Evolutionary conservation across 768 basidiomycete species (phyloP), one percentile per base, ranked within the genome.

Genomic region (Lactarius hengduanensis): DNA sequence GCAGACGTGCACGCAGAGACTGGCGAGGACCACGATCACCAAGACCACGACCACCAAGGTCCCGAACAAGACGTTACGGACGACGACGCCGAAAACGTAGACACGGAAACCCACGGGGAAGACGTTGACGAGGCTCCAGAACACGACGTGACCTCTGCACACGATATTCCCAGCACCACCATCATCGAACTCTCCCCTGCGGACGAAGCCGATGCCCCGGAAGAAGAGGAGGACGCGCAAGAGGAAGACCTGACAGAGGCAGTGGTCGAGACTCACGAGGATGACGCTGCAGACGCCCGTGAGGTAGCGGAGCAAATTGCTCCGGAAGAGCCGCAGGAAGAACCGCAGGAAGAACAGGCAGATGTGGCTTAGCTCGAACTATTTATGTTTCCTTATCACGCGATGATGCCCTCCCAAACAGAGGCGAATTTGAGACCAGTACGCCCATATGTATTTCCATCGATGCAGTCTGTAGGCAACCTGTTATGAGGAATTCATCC

Each of bases 161-260:
- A 63, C 34, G 62, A 59, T 10, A 30, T 28, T 15, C 22, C 66
- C 16, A 34, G 58, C 20, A 67, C 62, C 15, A 67, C 66, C n/a
- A 67, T 67, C 43, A 67, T 67, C 43, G 62, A 67, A 45, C 47
- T 67, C 41, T 56, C 66, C 9, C 62, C 66, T 30, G 53, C 66
- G 0, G 66, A 67, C 6, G 66, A 67, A 9, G 53, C 38, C n/a
- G 53, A 67, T 10, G 1, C 53, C 15, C 28, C 53, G 40, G 66
- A 67, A 34, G 66, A 63, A 34, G 66, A 67, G 30, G 69, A 67
- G 36, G 69, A 70, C 8, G 43, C 63, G 28, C 63, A 69, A 15
- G 61, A 69, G 59, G 62, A 69, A 38, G 70, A 70, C 53, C n/a
- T 68, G n/a, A 70, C 70, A 7, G 64, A 65, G 34, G 68, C 62